Evolutionary conservation across 495 filamentous ascomycete species (phyloP), one percentile per base, ranked within the genome.

Genomic region (Trichocladium uniseriatum): DNA sequence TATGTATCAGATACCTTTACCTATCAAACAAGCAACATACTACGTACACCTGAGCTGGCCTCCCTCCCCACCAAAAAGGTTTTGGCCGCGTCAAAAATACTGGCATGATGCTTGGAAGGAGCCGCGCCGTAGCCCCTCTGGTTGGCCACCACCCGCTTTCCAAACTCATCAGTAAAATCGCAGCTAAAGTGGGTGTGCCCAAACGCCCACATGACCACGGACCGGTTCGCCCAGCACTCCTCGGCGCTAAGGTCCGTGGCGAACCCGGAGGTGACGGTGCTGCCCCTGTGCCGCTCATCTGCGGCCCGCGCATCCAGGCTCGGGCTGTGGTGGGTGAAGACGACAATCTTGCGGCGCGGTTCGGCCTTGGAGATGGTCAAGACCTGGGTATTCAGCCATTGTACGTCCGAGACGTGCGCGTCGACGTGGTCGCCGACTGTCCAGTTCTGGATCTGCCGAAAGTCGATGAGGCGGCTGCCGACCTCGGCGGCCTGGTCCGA

Each of bases 281-380:
- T 76, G 5, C 55, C 54, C 6, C 16, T 44, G 59, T 79, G 72
- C 9, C 38, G 56, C 14, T 70, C 68, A 45, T 80, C 67, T 39
- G 55, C 51, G 1, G 67, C 69, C 1, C 57, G 45, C 7, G 48
- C 11, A 45, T 71, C 65, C 5, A 47, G 49, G 1, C 69, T 64
- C 19, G 76, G 78, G 43, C 70, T 70, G 43, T 76, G 66, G 52
- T 80, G 76, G 9, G 73, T 79, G 31, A 79, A 64, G 13, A 80
- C 60, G 10, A 74, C 57, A 28, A 80, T 66, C 45, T 66, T 61
- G 5, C 64, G 64, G 22, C 72, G 67, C 2, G 52, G 24, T 15
- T 41, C 13, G 8, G 61, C 43, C n/a, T 28, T 8, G 2, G 10
- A 22, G 3, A 76, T 63, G 0, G 56, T 39, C 1, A 53, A 38